Evolutionary conservation across 768 basidiomycete species (phyloP).

Genomic region (Lanmaoa pseudosensibilis): DNA sequence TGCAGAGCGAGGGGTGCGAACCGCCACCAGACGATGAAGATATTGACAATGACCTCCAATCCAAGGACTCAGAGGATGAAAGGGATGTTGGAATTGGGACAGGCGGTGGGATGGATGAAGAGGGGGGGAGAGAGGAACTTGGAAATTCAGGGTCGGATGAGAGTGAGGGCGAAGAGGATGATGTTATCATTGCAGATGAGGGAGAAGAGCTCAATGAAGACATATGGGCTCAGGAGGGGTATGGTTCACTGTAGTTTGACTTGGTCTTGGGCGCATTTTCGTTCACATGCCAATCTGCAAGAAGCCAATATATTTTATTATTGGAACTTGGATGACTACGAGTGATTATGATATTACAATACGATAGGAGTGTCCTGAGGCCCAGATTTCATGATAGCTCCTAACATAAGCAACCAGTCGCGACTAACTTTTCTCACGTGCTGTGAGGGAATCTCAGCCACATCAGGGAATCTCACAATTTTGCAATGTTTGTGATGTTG

Average conservation of each 20-base stretch:
- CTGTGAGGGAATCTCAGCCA: too few relatives aligned
- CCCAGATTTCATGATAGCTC: too few relatives aligned
- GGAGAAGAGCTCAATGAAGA: conserved; percentile 10
- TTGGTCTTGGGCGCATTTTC: too few relatives aligned
- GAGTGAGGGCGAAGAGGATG: not conserved
- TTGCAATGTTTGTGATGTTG: too few relatives aligned
- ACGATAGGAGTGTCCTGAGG: too few relatives aligned
- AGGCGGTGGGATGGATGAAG: not conserved
- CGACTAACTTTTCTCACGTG: too few relatives aligned
- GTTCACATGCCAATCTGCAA: too few relatives aligned
- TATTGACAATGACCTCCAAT: not conserved
- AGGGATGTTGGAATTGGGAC: not conserved
- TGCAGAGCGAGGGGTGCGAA: not conserved
- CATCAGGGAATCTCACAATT: too few relatives aligned
- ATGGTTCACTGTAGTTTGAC: not conserved
- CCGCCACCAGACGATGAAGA: not conserved
- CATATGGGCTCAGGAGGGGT: conserved; percentile 5
- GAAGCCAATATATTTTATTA: too few relatives aligned
- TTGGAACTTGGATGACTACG: too few relatives aligned
- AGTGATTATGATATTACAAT: too few relatives aligned
- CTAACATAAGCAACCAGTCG: too few relatives aligned
- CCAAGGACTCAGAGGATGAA: not conserved
- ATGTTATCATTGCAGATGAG: not conserved
- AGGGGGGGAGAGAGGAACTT: not conserved
- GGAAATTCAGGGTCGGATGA: not conserved